phyloP scores from a whole-genome alignment of 208 protist genomes.

The Trypanosoma caninum region DNA sequence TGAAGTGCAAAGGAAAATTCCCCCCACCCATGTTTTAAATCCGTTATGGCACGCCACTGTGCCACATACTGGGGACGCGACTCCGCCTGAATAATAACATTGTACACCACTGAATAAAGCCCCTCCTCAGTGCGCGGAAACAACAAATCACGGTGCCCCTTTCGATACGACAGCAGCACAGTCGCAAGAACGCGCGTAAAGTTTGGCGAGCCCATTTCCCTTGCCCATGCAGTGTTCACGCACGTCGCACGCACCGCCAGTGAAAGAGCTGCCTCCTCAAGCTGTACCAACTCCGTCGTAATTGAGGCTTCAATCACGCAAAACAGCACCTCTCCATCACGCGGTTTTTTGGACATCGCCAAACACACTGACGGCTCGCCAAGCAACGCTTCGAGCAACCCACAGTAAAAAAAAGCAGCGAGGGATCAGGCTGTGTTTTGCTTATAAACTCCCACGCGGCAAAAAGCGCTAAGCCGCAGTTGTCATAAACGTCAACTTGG shows the following conservation, averaged over 20 bases:
- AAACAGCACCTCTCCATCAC: neutral
- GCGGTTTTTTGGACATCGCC: neutral
- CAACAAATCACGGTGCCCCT: neutral
- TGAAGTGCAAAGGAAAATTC: neutral
- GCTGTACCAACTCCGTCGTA: neutral
- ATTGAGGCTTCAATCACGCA: constrained; percentile 3
- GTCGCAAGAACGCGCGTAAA: constrained; percentile 9
- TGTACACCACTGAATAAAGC: constrained; percentile 23
- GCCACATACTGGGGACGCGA: constrained; percentile 13
- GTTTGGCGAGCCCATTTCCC: constrained; percentile 10
- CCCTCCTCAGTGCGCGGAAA: constrained; percentile 16
- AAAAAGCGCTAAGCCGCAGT: neutral
- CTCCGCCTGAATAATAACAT: constrained; percentile 18
- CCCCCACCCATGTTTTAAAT: neutral
- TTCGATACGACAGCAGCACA: neutral
- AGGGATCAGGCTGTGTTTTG: neutral
- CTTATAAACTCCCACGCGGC: neutral
- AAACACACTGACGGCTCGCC: neutral
- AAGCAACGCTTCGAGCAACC: constrained; percentile 12
- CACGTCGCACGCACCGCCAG: constrained; percentile 19
- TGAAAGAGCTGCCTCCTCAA: constrained; percentile 21
- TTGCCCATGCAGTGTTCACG: constrained; percentile 10
- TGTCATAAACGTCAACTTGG: constrained; percentile 8
- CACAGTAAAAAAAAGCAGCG: constrained; percentile 21
- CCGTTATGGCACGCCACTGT: constrained; percentile 10